Conservation (phyloP, 2,329 filamentous ascomycete genomes). For the Cercospora berteroae region DNA sequence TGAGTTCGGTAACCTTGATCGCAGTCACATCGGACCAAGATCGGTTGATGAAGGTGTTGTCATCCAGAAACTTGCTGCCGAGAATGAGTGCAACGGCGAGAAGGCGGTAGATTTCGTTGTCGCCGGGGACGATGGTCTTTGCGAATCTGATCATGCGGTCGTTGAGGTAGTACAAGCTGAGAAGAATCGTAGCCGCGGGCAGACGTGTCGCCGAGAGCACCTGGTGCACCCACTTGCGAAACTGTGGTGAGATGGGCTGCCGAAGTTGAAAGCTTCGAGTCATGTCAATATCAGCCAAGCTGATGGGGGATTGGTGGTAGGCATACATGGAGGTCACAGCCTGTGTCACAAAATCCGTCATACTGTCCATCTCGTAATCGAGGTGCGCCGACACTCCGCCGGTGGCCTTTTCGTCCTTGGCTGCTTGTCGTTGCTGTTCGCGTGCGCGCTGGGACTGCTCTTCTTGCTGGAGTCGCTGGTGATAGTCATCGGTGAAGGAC, state of each 20-base stretch:
- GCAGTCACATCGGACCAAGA: constrained; percentile 96
- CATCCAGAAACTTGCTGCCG: constrained; percentile 92
- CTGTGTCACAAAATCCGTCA: constrained; percentile 92
- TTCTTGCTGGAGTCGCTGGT: constrained; percentile 40
- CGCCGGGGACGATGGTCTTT: constrained; percentile 42
- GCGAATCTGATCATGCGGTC: constrained; percentile 61
- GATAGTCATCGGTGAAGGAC: constrained; percentile 41
- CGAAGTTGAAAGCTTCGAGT: constrained; percentile 62
- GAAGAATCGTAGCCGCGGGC: constrained; percentile 84
- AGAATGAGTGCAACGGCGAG: constrained; percentile 80
- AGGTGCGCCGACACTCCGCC: constrained; percentile 91
- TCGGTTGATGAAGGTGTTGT: constrained; percentile 96
- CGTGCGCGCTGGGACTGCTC: constrained; percentile 37
- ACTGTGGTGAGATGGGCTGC: constrained; percentile 65
- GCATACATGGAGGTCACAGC: constrained; percentile 75
- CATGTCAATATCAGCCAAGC: constrained; percentile 62
- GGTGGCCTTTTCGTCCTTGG: constrained; percentile 64
- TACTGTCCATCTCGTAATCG: constrained; percentile 94
- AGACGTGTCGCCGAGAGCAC: constrained; percentile 87
- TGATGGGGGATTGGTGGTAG: constrained; percentile 55
- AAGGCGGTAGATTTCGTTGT: constrained; percentile 79
- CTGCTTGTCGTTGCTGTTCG: constrained; percentile 41
- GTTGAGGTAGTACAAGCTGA: constrained; percentile 86
- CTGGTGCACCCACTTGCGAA: constrained; percentile 88
- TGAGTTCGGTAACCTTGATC: constrained; percentile 79